phyloP scores from a whole-genome alignment of 148 eudicot species.

The Chenopodium album region DNA sequence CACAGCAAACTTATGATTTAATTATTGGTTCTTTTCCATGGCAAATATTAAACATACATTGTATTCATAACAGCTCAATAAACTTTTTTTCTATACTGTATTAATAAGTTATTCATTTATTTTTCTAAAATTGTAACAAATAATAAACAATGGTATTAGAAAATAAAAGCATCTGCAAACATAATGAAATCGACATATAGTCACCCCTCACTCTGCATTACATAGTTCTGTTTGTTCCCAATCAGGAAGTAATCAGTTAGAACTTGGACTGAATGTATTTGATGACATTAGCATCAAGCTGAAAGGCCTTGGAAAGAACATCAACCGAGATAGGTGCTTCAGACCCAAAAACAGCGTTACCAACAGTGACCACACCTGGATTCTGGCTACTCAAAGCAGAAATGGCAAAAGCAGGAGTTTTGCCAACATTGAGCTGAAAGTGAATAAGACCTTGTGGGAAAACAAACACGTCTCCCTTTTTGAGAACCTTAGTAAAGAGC shows the following conservation, averaged over 20 bases:
- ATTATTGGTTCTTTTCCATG: too few species aligned
- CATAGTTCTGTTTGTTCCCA: not conserved
- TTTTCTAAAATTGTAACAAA: too few species aligned
- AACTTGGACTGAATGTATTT: slow-evolving; percentile 9
- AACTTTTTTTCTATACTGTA: too few species aligned
- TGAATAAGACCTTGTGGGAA: slow-evolving; percentile 7
- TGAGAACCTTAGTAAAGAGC: slow-evolving; percentile 10
- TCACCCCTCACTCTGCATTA: too few species aligned
- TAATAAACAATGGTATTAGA: too few species aligned
- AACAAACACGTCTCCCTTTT: slow-evolving; percentile 18
- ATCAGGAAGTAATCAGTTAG: too few species aligned
- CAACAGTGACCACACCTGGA: slow-evolving; percentile 8
- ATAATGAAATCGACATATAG: not conserved
- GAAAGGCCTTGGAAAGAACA: slow-evolving; percentile 19
- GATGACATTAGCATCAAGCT: slow-evolving; percentile 10
- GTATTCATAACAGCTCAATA: too few species aligned
- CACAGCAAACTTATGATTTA: too few species aligned
- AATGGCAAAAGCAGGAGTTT: slow-evolving; percentile 4
- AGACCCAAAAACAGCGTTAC: slow-evolving; percentile 8
- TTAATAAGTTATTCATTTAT: not conserved
- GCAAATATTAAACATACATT: too few species aligned
- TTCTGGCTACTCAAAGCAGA: slow-evolving; percentile 16
- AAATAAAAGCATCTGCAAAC: not conserved
- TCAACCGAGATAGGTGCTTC: slow-evolving; percentile 9
- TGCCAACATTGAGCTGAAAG: slow-evolving; percentile 19